Conservation (phyloP, 441 rosid species). For the Oxalis stricta region DNA sequence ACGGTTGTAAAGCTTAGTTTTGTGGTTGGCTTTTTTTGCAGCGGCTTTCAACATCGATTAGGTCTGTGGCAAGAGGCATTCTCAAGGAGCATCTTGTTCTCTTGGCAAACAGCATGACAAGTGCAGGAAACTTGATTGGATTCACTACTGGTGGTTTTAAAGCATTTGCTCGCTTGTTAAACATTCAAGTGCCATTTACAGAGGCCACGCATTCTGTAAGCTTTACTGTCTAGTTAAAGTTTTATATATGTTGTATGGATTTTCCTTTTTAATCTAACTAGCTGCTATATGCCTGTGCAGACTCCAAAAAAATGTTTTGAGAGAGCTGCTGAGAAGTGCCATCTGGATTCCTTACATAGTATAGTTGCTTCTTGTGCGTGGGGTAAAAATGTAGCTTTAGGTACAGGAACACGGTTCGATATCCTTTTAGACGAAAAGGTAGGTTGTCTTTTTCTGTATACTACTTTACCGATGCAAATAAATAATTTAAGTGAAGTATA, state of each 20-base stretch:
- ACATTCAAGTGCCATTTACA: constrained; percentile 85
- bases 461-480: too few species aligned
- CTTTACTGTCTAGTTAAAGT: constrained; percentile 9
- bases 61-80: constrained; percentile 77
- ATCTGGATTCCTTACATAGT: constrained; percentile 58
- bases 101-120: constrained; percentile 81
- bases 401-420: constrained; percentile 88
- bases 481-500: neutral
- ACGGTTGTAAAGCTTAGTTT: constrained; percentile 4
- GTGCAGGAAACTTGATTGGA: constrained; percentile 77
- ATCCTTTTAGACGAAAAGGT: constrained; percentile 51
- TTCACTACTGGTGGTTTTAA: constrained; percentile 83
- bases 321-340: constrained; percentile 86
- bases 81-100: constrained; percentile 84
- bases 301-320: constrained; percentile 83
- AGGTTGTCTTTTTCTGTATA: neutral
- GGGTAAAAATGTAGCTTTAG: constrained; percentile 87
- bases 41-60: constrained; percentile 82
- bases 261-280: neutral
- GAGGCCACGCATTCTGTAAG: constrained; percentile 91
- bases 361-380: constrained; percentile 88
- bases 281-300: constrained; percentile 29
- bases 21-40: constrained; percentile 32
- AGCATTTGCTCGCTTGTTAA: constrained; percentile 52
- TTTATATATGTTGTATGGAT: constrained; percentile 1